phyloP scores from a whole-genome alignment of 2,329 filamentous ascomycete species.

The Alternaria solani region DNA sequence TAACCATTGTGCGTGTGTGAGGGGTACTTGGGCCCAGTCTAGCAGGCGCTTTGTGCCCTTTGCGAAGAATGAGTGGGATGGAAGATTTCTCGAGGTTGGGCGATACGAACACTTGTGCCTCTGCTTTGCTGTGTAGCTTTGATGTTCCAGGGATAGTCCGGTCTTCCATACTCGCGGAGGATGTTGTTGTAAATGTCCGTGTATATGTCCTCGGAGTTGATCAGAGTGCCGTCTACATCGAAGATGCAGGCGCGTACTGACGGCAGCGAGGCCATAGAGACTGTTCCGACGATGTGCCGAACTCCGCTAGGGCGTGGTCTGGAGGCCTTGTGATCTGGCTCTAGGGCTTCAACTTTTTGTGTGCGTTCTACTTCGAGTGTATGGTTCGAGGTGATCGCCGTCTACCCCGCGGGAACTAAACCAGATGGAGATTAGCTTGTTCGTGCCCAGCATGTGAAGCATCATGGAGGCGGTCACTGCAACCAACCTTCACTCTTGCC shows the following conservation, averaged over 20 bases:
- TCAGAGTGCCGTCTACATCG: slow-evolving; percentile 47
- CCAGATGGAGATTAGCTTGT: neutral
- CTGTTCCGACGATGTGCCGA: neutral
- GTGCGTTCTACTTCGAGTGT: neutral
- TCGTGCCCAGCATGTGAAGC: neutral
- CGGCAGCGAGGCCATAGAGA: slow-evolving; percentile 13
- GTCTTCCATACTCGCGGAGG: slow-evolving; percentile 27
- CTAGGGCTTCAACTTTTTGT: neutral
- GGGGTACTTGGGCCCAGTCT: slow-evolving; percentile 30
- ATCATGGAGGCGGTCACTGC: neutral
- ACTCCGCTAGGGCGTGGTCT: neutral
- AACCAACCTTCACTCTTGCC: neutral
- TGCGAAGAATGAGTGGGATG: neutral
- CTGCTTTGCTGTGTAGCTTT: slow-evolving; percentile 35
- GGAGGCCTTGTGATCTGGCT: neutral
- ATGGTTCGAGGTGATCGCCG: neutral
- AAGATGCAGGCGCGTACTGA: slow-evolving; percentile 47
- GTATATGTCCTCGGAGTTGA: slow-evolving; percentile 47
- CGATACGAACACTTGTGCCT: slow-evolving; percentile 20
- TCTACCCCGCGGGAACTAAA: slow-evolving; percentile 2
- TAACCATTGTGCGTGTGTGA: slow-evolving; percentile 27
- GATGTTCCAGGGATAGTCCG: slow-evolving; percentile 30
- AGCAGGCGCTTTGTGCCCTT: slow-evolving; percentile 31
- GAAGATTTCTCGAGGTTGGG: neutral
- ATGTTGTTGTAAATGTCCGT: slow-evolving; percentile 32